A percentile compares a stretch with the other conserved stretches of the same genome.
These are phyloP conservation scores for Sisymbrium altissimum DNA, from an alignment of 345 rosid genomes.

Conservation along the genomic window DNA sequence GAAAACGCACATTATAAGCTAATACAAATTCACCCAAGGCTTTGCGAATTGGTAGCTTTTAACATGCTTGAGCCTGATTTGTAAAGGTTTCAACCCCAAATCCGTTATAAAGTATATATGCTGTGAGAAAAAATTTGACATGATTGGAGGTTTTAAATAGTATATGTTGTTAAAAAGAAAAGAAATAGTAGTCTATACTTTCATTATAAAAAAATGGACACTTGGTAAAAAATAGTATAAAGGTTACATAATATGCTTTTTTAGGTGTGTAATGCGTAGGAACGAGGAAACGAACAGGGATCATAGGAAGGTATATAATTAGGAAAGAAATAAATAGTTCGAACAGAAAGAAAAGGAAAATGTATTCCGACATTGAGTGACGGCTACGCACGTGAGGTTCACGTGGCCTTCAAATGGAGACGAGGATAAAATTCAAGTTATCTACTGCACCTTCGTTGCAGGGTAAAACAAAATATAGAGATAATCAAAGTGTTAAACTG, in stretches of 20 bases:
- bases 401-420: constrained; percentile 3
- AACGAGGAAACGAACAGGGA: constrained; percentile 8
- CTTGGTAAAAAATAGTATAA: background rate
- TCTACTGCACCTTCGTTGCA: background rate
- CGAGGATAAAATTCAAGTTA: constrained; percentile 13
- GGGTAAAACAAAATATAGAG: background rate
- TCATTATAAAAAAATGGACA: background rate
- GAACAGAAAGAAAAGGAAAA: background rate
- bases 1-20: background rate
- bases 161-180: background rate
- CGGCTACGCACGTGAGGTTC: constrained; percentile 31
- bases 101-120: background rate
- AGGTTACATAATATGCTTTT: background rate
- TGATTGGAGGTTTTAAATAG: background rate
- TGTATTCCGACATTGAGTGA: constrained; percentile 27
- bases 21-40: background rate
- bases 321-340: background rate
- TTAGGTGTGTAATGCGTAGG: constrained; percentile 14
- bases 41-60: background rate
- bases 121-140: background rate
- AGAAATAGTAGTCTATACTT: background rate
- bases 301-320: constrained; percentile 23
- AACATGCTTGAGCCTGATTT: background rate
- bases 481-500: background rate
- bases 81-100: background rate